Evolutionary conservation across 192 early-diverging fungal genomes (phyloP), one percentile per base, ranked within the genome.

Genomic region (Lunasporangiospora selenospora): DNA sequence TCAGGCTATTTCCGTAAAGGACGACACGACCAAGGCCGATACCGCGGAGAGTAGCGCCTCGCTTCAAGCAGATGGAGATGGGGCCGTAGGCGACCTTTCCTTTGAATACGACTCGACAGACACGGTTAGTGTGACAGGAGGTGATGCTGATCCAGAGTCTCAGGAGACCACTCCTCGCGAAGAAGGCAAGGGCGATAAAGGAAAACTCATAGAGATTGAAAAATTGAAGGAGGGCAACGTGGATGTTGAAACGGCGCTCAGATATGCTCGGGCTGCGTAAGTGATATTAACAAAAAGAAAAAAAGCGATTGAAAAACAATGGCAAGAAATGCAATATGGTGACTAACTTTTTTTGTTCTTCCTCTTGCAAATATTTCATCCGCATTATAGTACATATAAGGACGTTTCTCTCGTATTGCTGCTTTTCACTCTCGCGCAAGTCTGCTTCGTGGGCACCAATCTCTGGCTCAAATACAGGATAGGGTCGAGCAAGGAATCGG

Each of bases 391-490:
- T 6, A 52, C 67, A 9, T 70, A 55, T 52, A 65, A 60, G 33
- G 71, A 66, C 32, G 79, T 86, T 1, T 33, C 43, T 7, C 4
- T 87, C 11, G 90, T 88, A 65, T 41, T 79, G 1, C 12, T 65
- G 6, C 78, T 84, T 16, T 78, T 81, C 48, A 30, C 82, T 19
- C 36, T 63, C 3, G 75, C 75, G 6, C 71, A 82, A 16, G 19
- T 67, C n/a, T 66, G 75, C 30, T 77, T 81, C 23, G 77, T 85
- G 11, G 44, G 65, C 0, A 80, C 78, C 18, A 85, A 78, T 49
- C 67, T 87, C 58, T 87, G 85, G 85, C 80, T 87, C 57, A 87
- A 82, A 76, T 73, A 83, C 67, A 85, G 85, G 80, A 78, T 81
- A 21, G 76, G 77, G 18, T 58, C 75, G 0, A 80, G 75, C 48